These are phyloP conservation scores for Labyrinthula sp. DNA, from an alignment of 352 stramenopile genomes.

Conservation along the genomic window DNA sequence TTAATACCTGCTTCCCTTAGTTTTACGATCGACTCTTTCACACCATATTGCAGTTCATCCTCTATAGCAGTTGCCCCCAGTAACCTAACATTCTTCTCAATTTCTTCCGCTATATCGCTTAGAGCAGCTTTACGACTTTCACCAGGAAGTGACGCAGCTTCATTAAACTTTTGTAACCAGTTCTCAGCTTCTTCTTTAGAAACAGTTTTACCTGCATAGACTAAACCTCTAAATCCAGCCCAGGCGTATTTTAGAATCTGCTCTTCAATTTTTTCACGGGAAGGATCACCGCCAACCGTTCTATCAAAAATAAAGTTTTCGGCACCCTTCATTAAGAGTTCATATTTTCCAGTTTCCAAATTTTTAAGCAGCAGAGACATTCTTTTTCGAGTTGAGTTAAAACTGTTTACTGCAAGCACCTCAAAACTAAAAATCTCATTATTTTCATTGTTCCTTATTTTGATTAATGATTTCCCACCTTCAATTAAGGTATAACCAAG, in stretches of 20 bases:
- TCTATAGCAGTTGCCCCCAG: slow-evolving; percentile 67
- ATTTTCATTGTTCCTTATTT: too few species aligned
- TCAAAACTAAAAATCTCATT: slow-evolving; percentile 41
- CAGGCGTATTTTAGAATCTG: slow-evolving; percentile 11
- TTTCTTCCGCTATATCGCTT: slow-evolving; percentile 7
- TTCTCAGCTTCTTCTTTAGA: slow-evolving; percentile 14
- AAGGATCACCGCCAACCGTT: slow-evolving; percentile 6
- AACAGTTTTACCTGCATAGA: slow-evolving; percentile 11
- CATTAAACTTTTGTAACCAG: slow-evolving; percentile 9
- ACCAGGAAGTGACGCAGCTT: slow-evolving; percentile 6
- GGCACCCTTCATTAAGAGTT: slow-evolving; percentile 29
- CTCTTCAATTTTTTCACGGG: slow-evolving; percentile 1
- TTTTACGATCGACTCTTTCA: slow-evolving; percentile 57
- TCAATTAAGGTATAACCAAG: slow-evolving; percentile 10
- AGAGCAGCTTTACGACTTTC: slow-evolving; percentile 10
- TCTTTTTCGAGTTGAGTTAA: slow-evolving; percentile 86
- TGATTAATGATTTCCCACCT: too few species aligned
- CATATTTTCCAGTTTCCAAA: background rate
- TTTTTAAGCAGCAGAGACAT: slow-evolving; percentile 81
- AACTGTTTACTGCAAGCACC: slow-evolving; percentile 82
- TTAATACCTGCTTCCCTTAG: slow-evolving; percentile 60
- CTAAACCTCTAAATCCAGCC: slow-evolving; percentile 19
- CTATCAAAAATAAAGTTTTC: slow-evolving; percentile 30
- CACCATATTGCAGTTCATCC: slow-evolving; percentile 67
- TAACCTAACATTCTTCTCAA: slow-evolving; percentile 17